Conservation (phyloP, 208 protist species). For the Trypanosoma avium region DNA sequence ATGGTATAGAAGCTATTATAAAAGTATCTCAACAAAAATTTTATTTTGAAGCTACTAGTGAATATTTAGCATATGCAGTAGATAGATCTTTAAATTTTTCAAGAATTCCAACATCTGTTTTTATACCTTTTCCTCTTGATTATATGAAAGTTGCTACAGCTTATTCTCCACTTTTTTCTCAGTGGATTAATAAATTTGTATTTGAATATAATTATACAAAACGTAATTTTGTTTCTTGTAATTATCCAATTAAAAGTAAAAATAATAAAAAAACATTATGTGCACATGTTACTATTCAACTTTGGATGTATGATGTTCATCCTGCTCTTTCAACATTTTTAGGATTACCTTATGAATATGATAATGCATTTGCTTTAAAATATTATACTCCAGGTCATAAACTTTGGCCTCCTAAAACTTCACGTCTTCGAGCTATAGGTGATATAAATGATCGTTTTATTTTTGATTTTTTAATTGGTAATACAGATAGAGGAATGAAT, state of each 20-base stretch:
- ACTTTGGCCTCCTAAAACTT: constrained; percentile 49
- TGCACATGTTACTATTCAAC: constrained; percentile 62
- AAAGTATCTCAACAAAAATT: constrained; percentile 86
- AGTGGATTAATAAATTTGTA: constrained; percentile 75
- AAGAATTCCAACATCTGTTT: constrained; percentile 67
- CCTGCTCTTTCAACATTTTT: constrained; percentile 64
- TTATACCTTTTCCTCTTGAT: constrained; percentile 60
- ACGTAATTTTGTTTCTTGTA: constrained; percentile 48
- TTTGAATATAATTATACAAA: constrained; percentile 68
- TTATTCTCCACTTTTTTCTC: constrained; percentile 69
- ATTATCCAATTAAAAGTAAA: constrained; percentile 29
- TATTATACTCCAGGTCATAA: constrained; percentile 68
- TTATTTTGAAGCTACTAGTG: constrained; percentile 74
- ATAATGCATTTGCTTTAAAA: constrained; percentile 55
- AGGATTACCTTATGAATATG: constrained; percentile 59
- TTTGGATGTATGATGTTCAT: constrained; percentile 89
- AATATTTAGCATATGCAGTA: constrained; percentile 63
- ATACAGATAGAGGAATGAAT: constrained; percentile 80
- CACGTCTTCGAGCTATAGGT: constrained; percentile 63
- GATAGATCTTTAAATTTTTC: constrained; percentile 69
- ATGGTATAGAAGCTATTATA: constrained; percentile 71
- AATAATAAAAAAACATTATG: constrained; percentile 23
- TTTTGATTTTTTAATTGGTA: constrained; percentile 86
- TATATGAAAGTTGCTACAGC: constrained; percentile 67
- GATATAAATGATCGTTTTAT: constrained; percentile 78